Percentiles rank a stretch among this genome's conserved stretches.
phyloP scores from a whole-genome alignment of 305 asterid species.

The Fraxinus floribunda region DNA sequence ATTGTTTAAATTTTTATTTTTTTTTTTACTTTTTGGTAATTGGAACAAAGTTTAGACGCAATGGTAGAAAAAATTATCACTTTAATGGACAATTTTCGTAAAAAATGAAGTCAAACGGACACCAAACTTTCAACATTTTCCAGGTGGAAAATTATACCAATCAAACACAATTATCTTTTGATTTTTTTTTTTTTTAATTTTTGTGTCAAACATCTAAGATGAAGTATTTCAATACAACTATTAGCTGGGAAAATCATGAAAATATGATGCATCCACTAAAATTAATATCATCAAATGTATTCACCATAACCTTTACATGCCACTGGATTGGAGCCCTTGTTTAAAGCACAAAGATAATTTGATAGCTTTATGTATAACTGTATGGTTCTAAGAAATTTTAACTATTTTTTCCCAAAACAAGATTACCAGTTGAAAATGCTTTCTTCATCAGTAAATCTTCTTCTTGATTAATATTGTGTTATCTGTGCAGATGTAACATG shows the following conservation, averaged over 20 bases:
- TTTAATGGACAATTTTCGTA: no score
- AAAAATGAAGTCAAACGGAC: no score
- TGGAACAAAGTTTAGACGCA: no score
- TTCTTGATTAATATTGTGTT: slow-evolving; percentile 20
- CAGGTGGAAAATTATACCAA: no score
- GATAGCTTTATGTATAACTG: background rate
- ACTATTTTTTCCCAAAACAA: background rate
- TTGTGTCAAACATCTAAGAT: background rate
- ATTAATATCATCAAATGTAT: background rate
- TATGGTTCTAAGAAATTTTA: background rate
- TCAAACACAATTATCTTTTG: background rate
- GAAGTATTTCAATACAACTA: background rate
- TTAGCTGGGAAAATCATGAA: background rate
- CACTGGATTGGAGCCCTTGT: background rate
- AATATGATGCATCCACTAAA: background rate
- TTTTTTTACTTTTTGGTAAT: no score
- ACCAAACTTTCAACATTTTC: no score
- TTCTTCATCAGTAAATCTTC: slow-evolving; percentile 1
- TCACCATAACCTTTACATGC: background rate
- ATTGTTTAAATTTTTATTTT: no score
- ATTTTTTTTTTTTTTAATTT: background rate
- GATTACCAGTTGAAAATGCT: background rate
- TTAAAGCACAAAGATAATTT: background rate
- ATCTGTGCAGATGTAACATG: slow-evolving; percentile 65
- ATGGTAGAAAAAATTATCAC: no score